Conservation (phyloP, 2,329 filamentous ascomycete genomes). For the Berkeleyomyces basicola region DNA sequence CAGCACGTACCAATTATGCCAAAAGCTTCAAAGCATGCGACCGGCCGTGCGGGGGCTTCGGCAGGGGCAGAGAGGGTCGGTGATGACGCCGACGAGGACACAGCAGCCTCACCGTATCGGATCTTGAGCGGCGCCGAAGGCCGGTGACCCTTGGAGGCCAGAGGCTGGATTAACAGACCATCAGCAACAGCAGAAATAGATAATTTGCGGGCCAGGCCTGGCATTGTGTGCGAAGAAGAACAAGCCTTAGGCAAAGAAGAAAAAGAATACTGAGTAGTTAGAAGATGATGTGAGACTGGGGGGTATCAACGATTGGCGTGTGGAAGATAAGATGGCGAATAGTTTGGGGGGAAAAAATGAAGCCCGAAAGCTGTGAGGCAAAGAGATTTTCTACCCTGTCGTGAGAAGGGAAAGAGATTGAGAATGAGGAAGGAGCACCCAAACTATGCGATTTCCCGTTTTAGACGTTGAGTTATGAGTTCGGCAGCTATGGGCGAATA, state of each 20-base stretch:
- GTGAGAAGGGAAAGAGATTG: too few relatives aligned
- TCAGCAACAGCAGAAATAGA: constrained; percentile 67
- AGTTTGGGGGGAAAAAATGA: not conserved
- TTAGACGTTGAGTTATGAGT: too few relatives aligned
- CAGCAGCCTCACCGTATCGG: constrained; percentile 41
- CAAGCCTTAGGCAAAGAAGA: not conserved
- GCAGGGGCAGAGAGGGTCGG: constrained; percentile 15
- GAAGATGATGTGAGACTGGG: not conserved
- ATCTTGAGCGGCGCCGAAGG: constrained; percentile 45
- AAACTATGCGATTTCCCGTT: too few relatives aligned
- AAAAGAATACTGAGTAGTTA: not conserved
- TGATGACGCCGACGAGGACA: constrained; percentile 4
- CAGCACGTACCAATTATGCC: constrained; percentile 37
- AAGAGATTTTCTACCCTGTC: too few relatives aligned
- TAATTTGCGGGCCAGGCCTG: constrained; percentile 61
- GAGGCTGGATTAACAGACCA: constrained; percentile 64
- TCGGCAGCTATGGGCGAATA: too few relatives aligned
- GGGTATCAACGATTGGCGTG: not conserved
- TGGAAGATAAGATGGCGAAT: not conserved
- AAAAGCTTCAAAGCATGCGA: constrained; percentile 41
- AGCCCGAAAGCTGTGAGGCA: not conserved
- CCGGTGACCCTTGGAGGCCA: constrained; percentile 41
- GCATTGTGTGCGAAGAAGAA: constrained; percentile 35
- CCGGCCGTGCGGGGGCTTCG: constrained; percentile 26
- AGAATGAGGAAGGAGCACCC: not conserved